These are phyloP conservation scores for Coemansia asiatica DNA, from an alignment of 192 early-diverging fungal genomes.

Conservation along the genomic window DNA sequence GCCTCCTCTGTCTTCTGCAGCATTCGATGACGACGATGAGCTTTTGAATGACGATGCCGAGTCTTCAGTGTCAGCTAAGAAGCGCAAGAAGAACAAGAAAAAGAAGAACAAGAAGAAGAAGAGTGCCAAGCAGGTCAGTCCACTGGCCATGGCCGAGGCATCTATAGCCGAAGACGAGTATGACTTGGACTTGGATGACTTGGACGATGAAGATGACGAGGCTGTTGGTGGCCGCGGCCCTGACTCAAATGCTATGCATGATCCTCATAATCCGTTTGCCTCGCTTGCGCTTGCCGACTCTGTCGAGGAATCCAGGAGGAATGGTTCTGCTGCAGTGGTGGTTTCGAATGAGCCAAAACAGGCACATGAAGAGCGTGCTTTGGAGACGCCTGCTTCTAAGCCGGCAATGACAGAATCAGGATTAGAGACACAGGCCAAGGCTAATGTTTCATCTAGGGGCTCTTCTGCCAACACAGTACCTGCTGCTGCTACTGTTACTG, in stretches of 20 bases:
- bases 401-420: background rate
- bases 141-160: background rate
- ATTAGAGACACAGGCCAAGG: too few relatives aligned
- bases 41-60: conserved; percentile 25
- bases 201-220: conserved; percentile 16
- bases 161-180: background rate
- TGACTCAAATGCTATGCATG: background rate
- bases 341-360: background rate
- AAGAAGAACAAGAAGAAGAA: conserved; percentile 50
- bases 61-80: conserved; percentile 26
- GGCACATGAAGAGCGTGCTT: background rate
- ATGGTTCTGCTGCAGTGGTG: conserved; percentile 1
- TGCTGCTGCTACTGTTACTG: too few relatives aligned
- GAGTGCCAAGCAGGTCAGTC: conserved; percentile 8
- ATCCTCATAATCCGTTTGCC: conserved; percentile 47
- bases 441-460: too few relatives aligned
- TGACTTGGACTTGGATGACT: conserved; percentile 16
- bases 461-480: too few relatives aligned
- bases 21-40: conserved; percentile 23
- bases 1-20: background rate
- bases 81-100: conserved; percentile 52
- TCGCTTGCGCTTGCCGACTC: conserved; percentile 31
- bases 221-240: conserved; percentile 15
- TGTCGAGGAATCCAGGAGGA: background rate
- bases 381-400: background rate